Base-by-base conservation (phyloP, 768 basidiomycete species). In the Xanthoconium stramineum region DNA sequence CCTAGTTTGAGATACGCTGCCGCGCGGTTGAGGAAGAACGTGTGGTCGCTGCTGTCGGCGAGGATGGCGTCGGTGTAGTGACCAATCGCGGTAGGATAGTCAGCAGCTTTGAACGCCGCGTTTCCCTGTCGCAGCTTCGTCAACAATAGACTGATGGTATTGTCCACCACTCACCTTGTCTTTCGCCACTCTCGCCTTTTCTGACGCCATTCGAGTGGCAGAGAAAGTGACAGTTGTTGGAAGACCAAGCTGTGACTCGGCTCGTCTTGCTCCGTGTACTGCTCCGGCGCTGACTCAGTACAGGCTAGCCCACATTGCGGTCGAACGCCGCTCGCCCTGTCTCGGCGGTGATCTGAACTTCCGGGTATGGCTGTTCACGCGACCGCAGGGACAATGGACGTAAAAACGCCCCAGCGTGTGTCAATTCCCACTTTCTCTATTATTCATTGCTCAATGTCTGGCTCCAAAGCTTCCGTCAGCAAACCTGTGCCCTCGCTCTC, bases 1-100 rank as follows among this genome's bases (percentile, higher is more conserved):
- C 85, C 86, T 75, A 96, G 82, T 79, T 94, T 95, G 58, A 98
- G 80, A 76, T 95, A 95, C 29, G 93, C 91, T 36, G 91, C 89
- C 4, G 93, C 91, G 43, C 95, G 84, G 68, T 98, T 98, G 35
- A 95, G 78, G 35, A 88, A 85, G 60, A 86, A 89, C 0, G 91
- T 88, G n/a, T 82, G 76, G 64, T 96, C 91, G 0, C 68, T 75
- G 12, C 75, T 69, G 70, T 95, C 87, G 2, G 85, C 81, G 19
- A 91, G 69, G 44, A 89, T 83, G 5, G 95, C 94, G 1, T 83
- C 74, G 33, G 90, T 88, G 73, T 97, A 98, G 68, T 92, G 86
- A 0, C 92, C 93, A 49, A 98, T 80, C 0, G 94, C 91, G 30
- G 78, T 76, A 1, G 85, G 82, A 69, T 82, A 95, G 68, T 94